phyloP scores from a whole-genome alignment of 306 rosid genomes.

The Ziziphus jujuba region DNA sequence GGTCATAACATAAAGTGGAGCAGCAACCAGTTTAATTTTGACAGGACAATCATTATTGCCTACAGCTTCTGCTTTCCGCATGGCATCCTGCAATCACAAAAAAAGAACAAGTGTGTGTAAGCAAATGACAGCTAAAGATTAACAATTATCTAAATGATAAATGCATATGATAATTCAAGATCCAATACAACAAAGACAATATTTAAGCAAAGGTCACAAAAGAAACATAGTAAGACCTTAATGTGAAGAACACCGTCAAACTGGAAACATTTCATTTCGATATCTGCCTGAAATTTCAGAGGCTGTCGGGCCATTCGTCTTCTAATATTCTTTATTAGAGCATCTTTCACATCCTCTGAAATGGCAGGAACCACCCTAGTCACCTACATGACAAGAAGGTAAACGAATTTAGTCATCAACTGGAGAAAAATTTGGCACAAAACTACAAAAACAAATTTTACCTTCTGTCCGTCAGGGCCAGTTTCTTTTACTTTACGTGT shows the following conservation, averaged over 20 bases:
- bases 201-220: background rate
- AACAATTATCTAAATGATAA: background rate
- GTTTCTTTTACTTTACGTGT: conserved; percentile 81
- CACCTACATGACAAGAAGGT: conserved; percentile 39
- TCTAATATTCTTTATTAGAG: conserved; percentile 74
- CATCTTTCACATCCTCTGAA: conserved; percentile 81
- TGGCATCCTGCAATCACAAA: conserved; percentile 71
- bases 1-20: conserved; percentile 93
- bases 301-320: conserved; percentile 98
- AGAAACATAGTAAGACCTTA: conserved; percentile 47
- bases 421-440: conserved; percentile 1
- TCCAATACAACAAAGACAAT: background rate
- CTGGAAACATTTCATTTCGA: conserved; percentile 95
- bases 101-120: background rate
- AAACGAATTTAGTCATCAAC: conserved; percentile 10
- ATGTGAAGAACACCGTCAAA: conserved; percentile 97
- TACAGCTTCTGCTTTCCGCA: conserved; percentile 92
- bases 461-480: conserved; percentile 96
- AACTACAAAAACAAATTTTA: conserved; percentile 26
- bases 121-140: background rate
- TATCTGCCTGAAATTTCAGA: conserved; percentile 90
- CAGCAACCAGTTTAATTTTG: conserved; percentile 96
- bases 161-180: background rate
- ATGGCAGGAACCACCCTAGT: conserved; percentile 87
- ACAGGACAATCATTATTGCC: conserved; percentile 94